Evolutionary conservation across 371 early-diverging fungal species (phyloP).

Genomic region (Dichotomocladium elegans): DNA sequence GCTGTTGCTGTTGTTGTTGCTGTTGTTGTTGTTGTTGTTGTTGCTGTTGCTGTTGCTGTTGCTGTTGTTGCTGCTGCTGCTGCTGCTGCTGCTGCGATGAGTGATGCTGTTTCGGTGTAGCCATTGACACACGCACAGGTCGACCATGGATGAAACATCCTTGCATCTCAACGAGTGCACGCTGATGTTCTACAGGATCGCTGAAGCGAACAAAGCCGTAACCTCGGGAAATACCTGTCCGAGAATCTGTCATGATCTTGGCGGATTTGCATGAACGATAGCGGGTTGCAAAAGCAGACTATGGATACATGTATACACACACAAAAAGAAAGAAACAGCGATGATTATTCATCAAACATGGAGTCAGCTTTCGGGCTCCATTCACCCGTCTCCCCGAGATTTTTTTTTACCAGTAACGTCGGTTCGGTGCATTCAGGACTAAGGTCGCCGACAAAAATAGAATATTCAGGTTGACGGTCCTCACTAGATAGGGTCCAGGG

Average conservation of each 20-base stretch:
- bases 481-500: conserved; percentile 22
- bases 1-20: too few relatives aligned
- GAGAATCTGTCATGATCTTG: conserved; percentile 80
- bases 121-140: conserved; percentile 81
- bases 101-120: conserved; percentile 60
- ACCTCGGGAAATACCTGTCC: conserved; percentile 72
- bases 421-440: conserved; percentile 68
- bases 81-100: neutral
- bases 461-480: conserved; percentile 67
- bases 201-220: conserved; percentile 84
- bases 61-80: neutral
- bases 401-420: conserved; percentile 60
- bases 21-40: neutral
- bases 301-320: too few relatives aligned
- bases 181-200: conserved; percentile 68
- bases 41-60: neutral
- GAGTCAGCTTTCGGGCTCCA: neutral
- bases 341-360: too few relatives aligned
- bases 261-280: conserved; percentile 73
- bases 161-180: conserved; percentile 78
- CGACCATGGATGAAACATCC: conserved; percentile 65
- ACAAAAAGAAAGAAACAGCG: too few relatives aligned
- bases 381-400: neutral
- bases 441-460: conserved; percentile 86
- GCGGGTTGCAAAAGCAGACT: conserved; percentile 53